A percentile compares a stretch with the other conserved stretches of the same genome.
phyloP scores from a whole-genome alignment of 2,329 filamentous ascomycete genomes.

The Clarireedia paspali region DNA sequence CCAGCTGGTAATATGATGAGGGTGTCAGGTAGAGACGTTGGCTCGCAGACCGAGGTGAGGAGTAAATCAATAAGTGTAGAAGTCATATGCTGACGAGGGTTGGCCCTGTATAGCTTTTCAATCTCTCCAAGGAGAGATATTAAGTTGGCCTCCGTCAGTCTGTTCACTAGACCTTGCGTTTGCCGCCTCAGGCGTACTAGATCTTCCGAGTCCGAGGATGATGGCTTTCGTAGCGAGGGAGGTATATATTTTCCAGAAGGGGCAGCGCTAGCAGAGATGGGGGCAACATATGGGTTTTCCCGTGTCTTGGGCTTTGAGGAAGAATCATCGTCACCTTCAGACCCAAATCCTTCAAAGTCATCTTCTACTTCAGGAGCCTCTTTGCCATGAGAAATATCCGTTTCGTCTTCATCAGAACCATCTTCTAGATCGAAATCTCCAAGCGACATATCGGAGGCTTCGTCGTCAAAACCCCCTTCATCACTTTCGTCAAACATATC shows the following conservation, averaged over 20 bases:
- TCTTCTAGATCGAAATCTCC: conserved; percentile 26
- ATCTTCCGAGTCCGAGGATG: conserved; percentile 57
- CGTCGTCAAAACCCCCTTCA: conserved; percentile 27
- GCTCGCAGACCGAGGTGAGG: conserved; percentile 71
- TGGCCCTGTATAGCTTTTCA: conserved; percentile 73
- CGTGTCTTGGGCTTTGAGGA: conserved; percentile 40
- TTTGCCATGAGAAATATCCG: conserved; percentile 29
- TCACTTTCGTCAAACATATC: conserved; percentile 10
- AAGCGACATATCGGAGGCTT: conserved; percentile 24
- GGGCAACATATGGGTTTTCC: conserved; percentile 88
- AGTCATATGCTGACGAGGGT: conserved; percentile 84
- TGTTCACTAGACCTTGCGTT: conserved; percentile 82
- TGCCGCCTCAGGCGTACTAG: conserved; percentile 66
- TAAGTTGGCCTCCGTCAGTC: conserved; percentile 85
- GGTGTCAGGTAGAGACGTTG: conserved; percentile 72
- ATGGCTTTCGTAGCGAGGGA: conserved; percentile 65
- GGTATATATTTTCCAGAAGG: conserved; percentile 77
- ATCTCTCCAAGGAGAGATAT: conserved; percentile 75
- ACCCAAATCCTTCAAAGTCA: conserved; percentile 33
- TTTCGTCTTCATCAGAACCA: conserved; percentile 18
- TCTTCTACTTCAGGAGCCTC: conserved; percentile 30
- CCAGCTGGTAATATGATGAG: conserved; percentile 87
- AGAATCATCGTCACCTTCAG: conserved; percentile 30
- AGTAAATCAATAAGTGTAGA: conserved; percentile 71
- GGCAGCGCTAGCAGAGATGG: conserved; percentile 39